Percentiles rank a stretch among this genome's conserved stretches.
phyloP scores from a whole-genome alignment of 2,329 filamentous ascomycete genomes.

The Claviceps pusilla region DNA sequence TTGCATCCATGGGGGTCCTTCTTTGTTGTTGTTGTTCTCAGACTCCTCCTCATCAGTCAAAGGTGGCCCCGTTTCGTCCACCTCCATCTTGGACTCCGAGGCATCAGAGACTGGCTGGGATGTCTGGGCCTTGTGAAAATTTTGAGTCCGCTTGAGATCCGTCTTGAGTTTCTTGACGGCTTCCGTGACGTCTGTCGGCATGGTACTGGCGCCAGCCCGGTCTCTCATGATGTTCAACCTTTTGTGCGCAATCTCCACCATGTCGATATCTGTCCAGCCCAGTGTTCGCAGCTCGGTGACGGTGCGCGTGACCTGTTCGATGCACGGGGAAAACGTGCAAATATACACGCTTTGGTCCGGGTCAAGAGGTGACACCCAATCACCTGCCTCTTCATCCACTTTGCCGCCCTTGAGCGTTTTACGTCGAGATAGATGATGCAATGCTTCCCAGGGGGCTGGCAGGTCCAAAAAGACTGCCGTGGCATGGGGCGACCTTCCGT shows the following conservation, averaged over 20 bases:
- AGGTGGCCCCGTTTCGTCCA: constrained; percentile 15
- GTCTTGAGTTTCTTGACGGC: constrained; percentile 58
- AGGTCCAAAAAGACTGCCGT: constrained; percentile 66
- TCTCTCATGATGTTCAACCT: constrained; percentile 73
- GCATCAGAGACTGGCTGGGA: constrained; percentile 13
- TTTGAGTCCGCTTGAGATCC: constrained; percentile 54
- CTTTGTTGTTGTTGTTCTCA: constrained; percentile 7
- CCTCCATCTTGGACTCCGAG: constrained; percentile 26
- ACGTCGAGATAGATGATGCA: constrained; percentile 56
- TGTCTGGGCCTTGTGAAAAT: constrained; percentile 38
- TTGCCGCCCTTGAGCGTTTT: constrained; percentile 13
- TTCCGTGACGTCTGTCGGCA: constrained; percentile 62
- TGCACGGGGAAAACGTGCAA: constrained; percentile 92
- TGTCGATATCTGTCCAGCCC: constrained; percentile 83
- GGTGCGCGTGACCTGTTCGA: constrained; percentile 85
- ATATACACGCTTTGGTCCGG: constrained; percentile 58
- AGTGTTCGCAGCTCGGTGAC: constrained; percentile 64
- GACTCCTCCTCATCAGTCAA: constrained; percentile 4
- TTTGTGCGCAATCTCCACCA: constrained; percentile 75
- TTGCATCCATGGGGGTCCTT: constrained; percentile 51
- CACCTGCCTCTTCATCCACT: constrained; percentile 10
- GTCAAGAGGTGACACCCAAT: constrained; percentile 50
- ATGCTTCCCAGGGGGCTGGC: constrained; percentile 65
- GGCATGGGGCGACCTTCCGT: constrained; percentile 44
- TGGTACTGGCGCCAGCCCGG: constrained; percentile 58